Evolutionary conservation across 345 rosid genomes (phyloP).

Genomic region (Lepidium didymum): DNA sequence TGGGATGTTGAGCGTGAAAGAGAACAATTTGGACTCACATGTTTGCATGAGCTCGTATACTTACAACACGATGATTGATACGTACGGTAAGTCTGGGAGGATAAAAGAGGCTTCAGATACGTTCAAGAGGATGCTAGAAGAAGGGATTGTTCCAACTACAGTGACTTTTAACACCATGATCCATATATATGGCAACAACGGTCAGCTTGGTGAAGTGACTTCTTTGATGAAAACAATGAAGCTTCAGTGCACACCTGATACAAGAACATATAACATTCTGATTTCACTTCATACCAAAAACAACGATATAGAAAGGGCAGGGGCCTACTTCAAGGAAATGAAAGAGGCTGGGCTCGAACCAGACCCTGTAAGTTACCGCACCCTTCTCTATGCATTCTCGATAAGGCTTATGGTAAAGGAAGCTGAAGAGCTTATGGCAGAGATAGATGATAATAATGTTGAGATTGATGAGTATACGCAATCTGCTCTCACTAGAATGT

Average conservation of each 20-base stretch:
- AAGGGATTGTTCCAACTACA: slow-evolving; percentile 67
- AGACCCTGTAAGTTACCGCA: slow-evolving; percentile 72
- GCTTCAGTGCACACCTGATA: slow-evolving; percentile 62
- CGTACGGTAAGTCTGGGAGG: slow-evolving; percentile 76
- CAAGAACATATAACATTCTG: slow-evolving; percentile 81
- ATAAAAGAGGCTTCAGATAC: slow-evolving; percentile 63
- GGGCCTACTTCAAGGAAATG: slow-evolving; percentile 55
- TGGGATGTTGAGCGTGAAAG: slow-evolving; percentile 15
- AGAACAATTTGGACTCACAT: slow-evolving; percentile 15
- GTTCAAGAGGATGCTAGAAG: slow-evolving; percentile 56
- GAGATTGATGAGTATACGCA: slow-evolving; percentile 88
- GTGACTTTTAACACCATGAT: slow-evolving; percentile 88
- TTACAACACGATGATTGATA: slow-evolving; percentile 79
- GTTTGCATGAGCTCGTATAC: slow-evolving; percentile 55
- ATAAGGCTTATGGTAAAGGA: slow-evolving; percentile 67
- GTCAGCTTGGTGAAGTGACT: slow-evolving; percentile 55
- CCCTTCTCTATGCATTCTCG: slow-evolving; percentile 76
- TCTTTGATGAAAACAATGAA: slow-evolving; percentile 68
- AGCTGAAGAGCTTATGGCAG: slow-evolving; percentile 59
- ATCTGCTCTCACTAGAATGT: slow-evolving; percentile 82
- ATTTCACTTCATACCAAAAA: slow-evolving; percentile 69
- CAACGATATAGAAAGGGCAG: slow-evolving; percentile 49
- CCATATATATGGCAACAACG: slow-evolving; percentile 71
- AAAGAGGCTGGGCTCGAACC: slow-evolving; percentile 60
- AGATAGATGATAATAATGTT: slow-evolving; percentile 59